These are phyloP conservation scores for Hericium rajendrae DNA, from an alignment of 768 basidiomycete genomes.

Conservation along the genomic window DNA sequence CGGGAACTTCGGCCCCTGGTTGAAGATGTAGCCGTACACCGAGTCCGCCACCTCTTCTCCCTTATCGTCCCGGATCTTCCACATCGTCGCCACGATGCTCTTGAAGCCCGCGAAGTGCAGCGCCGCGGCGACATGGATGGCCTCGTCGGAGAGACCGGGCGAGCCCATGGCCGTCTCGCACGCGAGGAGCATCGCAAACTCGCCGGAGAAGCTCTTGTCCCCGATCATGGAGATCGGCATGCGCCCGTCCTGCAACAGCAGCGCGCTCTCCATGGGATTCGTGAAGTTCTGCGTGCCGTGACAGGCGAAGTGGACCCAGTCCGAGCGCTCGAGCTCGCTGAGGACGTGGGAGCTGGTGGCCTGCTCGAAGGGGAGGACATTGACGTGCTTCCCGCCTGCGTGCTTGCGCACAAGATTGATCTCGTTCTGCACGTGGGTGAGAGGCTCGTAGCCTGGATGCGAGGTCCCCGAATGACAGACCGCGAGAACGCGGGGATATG, in stretches of 20 bases:
- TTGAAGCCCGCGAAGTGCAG: slow-evolving; percentile 5
- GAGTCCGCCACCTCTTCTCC: not conserved
- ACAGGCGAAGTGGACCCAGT: slow-evolving; percentile 12
- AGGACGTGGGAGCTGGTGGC: slow-evolving; percentile 5
- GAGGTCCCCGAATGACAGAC: not conserved
- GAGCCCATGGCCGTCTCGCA: slow-evolving; percentile 7
- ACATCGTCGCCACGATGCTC: slow-evolving; percentile 6
- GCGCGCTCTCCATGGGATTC: slow-evolving; percentile 7
- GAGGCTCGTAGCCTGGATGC: not conserved
- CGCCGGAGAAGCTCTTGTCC: slow-evolving; percentile 7
- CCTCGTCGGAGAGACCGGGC: slow-evolving; percentile 1
- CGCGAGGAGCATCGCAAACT: not conserved
- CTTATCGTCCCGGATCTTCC: slow-evolving; percentile 4
- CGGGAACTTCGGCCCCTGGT: not conserved
- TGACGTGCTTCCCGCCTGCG: not conserved
- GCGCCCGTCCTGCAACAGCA: slow-evolving; percentile 6
- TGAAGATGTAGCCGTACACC: not conserved
- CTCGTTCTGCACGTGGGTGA: not conserved
- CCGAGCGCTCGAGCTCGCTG: not conserved
- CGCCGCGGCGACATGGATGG: slow-evolving; percentile 6
- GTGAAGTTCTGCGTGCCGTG: slow-evolving; percentile 8
- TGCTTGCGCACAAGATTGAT: not conserved
- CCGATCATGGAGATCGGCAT: slow-evolving; percentile 5
- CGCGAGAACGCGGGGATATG: not conserved
- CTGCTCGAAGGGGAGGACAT: not conserved